Evolutionary conservation across 371 early-diverging fungal species (phyloP).

Genomic region (Zancudomyces culisetae): DNA sequence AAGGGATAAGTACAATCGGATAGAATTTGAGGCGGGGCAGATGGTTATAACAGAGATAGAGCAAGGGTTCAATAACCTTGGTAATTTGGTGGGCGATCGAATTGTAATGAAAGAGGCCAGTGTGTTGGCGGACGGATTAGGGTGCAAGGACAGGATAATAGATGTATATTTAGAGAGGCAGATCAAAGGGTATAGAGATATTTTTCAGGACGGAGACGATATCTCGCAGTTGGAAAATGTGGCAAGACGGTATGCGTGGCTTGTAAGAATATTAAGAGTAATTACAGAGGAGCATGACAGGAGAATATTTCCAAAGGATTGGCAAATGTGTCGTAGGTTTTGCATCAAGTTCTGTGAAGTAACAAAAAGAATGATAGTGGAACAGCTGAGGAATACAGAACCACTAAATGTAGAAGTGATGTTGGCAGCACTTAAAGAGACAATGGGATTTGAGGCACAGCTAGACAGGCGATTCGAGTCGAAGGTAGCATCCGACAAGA

Average conservation of each 20-base stretch:
- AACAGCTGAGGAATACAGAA: constrained; percentile 29
- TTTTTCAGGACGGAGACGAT: constrained; percentile 64
- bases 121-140: constrained; percentile 50
- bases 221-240: constrained; percentile 69
- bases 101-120: constrained; percentile 51
- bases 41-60: constrained; percentile 62
- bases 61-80: constrained; percentile 27
- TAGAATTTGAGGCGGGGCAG: constrained; percentile 47
- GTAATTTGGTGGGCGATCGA: constrained; percentile 25
- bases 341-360: constrained; percentile 59
- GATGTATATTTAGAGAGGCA: constrained; percentile 67
- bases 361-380: constrained; percentile 29
- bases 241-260: constrained; percentile 78
- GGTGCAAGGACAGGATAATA: constrained; percentile 24
- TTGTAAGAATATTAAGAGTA: constrained; percentile 63
- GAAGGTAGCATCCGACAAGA: constrained; percentile 17
- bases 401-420: constrained; percentile 44
- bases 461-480: constrained; percentile 43
- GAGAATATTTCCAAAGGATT: constrained; percentile 52
- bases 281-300: constrained; percentile 64
- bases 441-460: constrained; percentile 77
- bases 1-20: constrained; percentile 38
- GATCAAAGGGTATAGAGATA: constrained; percentile 58
- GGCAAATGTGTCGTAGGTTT: constrained; percentile 56
- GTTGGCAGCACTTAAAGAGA: constrained; percentile 52